Conservation (phyloP, 2,329 filamentous ascomycete genomes). For the Alternaria solani region DNA sequence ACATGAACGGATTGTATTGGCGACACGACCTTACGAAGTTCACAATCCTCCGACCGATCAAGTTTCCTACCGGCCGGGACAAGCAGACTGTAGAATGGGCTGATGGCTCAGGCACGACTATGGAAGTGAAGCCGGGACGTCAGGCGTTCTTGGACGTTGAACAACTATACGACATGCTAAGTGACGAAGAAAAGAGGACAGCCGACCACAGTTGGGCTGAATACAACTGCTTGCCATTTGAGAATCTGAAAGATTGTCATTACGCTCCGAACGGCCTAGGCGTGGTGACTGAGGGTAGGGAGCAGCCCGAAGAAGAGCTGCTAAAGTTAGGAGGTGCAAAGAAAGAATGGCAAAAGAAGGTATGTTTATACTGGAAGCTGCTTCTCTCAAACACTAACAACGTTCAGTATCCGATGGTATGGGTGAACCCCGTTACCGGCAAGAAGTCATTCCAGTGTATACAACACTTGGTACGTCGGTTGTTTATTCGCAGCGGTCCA, state of each 20-base stretch:
- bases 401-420: slow-evolving; percentile 1
- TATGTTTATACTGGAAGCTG: neutral
- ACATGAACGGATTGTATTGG: neutral
- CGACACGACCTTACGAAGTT: neutral
- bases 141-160: neutral
- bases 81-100: slow-evolving; percentile 3
- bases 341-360: neutral
- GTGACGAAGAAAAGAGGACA: neutral
- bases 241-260: neutral
- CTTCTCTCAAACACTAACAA: neutral
- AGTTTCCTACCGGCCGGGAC: neutral
- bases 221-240: neutral
- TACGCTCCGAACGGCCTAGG: neutral
- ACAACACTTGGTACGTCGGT: neutral
- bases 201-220: slow-evolving; percentile 1
- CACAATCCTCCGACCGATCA: neutral
- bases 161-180: slow-evolving; percentile 2
- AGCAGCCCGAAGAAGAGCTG: neutral
- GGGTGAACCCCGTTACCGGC: neutral
- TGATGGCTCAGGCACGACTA: neutral
- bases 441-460: neutral
- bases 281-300: neutral
- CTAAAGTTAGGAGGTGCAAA: neutral
- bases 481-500: neutral
- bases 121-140: neutral